A percentile compares a stretch with the other conserved stretches of the same genome.
These are phyloP conservation scores for Neurospora sp. DNA, from an alignment of 495 filamentous ascomycete species.

Conservation along the genomic window DNA sequence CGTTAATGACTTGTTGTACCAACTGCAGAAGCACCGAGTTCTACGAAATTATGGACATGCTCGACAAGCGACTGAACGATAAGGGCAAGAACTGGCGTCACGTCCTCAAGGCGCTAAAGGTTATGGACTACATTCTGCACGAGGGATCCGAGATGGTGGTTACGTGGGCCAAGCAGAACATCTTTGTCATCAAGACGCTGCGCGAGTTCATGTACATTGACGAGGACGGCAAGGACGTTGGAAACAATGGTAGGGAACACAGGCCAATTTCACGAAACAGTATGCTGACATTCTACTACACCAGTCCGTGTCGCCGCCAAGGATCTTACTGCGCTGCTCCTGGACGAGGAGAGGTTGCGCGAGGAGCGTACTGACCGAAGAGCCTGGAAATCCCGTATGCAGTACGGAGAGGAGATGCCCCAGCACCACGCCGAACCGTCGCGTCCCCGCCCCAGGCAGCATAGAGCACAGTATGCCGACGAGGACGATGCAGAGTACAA, in stretches of 20 bases:
- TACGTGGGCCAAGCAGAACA: conserved; percentile 95
- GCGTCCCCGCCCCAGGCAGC: conserved; percentile 29
- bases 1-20: conserved; percentile 1
- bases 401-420: conserved; percentile 41
- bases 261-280: neutral
- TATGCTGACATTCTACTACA: neutral
- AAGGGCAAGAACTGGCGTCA: conserved; percentile 99
- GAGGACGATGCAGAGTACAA: conserved; percentile 91
- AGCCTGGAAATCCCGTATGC: conserved; percentile 93
- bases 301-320: conserved; percentile 91
- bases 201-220: conserved; percentile 95
- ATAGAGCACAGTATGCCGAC: conserved; percentile 37
- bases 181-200: conserved; percentile 97
- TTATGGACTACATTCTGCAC: conserved; percentile 95
- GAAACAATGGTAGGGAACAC: conserved; percentile 67
- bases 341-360: conserved; percentile 91
- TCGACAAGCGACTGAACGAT: conserved; percentile 97
- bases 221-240: conserved; percentile 88
- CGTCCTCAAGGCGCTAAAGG: conserved; percentile 94
- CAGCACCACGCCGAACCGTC: conserved; percentile 32
- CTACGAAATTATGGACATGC: conserved; percentile 99
- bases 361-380: conserved; percentile 86
- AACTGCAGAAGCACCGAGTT: conserved; percentile 77
- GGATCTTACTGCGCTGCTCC: conserved; percentile 85
- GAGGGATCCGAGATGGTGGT: conserved; percentile 95